Percentiles rank a stretch among this genome's conserved stretches.
Evolutionary conservation across 805 yeast species (phyloP).

Genomic region (Ogataea populi-albae): DNA sequence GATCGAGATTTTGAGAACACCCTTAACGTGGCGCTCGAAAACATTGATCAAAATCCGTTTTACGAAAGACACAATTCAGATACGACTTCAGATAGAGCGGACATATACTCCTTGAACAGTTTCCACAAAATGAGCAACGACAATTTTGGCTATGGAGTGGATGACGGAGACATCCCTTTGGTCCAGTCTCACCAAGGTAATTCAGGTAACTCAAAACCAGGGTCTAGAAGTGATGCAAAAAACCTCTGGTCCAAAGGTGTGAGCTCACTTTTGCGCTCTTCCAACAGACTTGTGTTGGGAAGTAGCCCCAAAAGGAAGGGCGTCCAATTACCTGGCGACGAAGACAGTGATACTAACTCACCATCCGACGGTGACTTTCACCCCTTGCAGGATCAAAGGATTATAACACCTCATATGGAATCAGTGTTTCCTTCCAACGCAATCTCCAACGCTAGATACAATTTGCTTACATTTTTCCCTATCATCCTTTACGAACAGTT

Average conservation of each 20-base stretch:
- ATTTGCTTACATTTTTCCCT: constrained; percentile 84
- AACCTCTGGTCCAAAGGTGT: constrained; percentile 33
- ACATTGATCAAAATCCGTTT: constrained; percentile 36
- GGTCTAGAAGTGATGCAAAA: constrained; percentile 9
- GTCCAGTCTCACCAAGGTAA: constrained; percentile 13
- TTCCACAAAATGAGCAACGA: constrained; percentile 30
- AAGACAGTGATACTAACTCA: constrained; percentile 7
- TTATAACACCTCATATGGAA: constrained; percentile 39
- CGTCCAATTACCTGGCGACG: constrained; percentile 27
- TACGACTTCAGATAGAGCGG: constrained; percentile 32
- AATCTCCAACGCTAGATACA: constrained; percentile 91
- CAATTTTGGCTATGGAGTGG: constrained; percentile 19
- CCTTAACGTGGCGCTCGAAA: constrained; percentile 63
- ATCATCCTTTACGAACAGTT: constrained; percentile 90
- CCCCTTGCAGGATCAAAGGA: constrained; percentile 27
- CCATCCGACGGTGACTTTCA: constrained; percentile 4
- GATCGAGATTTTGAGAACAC: constrained; percentile 64
- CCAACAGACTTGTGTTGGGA: constrained; percentile 26
- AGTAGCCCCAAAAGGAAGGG: constrained; percentile 22
- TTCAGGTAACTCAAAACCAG: constrained; percentile 19
- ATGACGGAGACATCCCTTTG: constrained; percentile 26
- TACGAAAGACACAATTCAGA: constrained; percentile 24
- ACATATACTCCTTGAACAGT: constrained; percentile 28
- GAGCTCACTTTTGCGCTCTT: constrained; percentile 25
- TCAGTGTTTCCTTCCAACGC: constrained; percentile 61